Percentiles rank a stretch among this genome's conserved stretches.
phyloP scores from a whole-genome alignment of 306 rosid genomes.

The Inga oerstediana region DNA sequence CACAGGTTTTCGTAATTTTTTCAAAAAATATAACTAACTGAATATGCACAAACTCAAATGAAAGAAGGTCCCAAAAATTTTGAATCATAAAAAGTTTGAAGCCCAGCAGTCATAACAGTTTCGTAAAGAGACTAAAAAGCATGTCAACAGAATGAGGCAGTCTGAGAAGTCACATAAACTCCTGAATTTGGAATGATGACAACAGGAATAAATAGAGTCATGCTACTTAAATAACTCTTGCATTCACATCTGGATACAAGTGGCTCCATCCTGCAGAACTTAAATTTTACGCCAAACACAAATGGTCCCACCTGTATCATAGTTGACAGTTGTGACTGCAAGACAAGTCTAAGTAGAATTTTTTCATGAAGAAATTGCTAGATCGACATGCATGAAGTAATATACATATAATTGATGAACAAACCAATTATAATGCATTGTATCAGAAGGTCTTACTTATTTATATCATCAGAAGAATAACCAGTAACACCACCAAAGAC shows the following conservation, averaged over 20 bases:
- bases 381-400: slow-evolving; percentile 8
- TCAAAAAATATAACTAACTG: slow-evolving; percentile 14
- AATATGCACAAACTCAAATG: slow-evolving; percentile 27
- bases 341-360: slow-evolving; percentile 8
- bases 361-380: slow-evolving; percentile 1
- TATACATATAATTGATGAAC: not conserved
- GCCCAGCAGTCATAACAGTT: not conserved
- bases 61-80: not conserved
- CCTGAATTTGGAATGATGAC: slow-evolving; percentile 13
- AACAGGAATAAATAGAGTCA: not conserved
- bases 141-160: slow-evolving; percentile 5
- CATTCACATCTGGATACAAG: slow-evolving; percentile 13
- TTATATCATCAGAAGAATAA: slow-evolving; percentile 97
- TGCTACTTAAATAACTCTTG: slow-evolving; percentile 27
- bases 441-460: slow-evolving; percentile 72
- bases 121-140: not conserved
- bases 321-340: slow-evolving; percentile 10
- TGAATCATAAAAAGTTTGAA: not conserved
- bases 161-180: slow-evolving; percentile 12
- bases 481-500: slow-evolving; percentile 99
- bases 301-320: slow-evolving; percentile 19
- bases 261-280: slow-evolving; percentile 1
- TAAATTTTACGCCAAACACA: slow-evolving; percentile 18
- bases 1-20: slow-evolving; percentile 5
- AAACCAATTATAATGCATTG: slow-evolving; percentile 13